Base-by-base conservation (phyloP, 345 rosid genomes). In the Salix exigua region DNA sequence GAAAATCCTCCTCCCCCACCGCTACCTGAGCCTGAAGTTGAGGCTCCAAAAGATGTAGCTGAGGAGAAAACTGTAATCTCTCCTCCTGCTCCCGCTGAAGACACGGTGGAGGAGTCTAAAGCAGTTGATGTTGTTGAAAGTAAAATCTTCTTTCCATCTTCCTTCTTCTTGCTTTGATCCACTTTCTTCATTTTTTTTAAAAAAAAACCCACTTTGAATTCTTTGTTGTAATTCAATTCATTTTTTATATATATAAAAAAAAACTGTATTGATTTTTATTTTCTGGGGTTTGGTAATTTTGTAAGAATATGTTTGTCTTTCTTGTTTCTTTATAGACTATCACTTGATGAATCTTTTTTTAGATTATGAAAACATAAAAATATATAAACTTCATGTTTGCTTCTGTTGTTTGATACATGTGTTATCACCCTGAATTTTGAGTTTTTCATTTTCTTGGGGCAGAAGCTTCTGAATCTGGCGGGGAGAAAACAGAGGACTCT, bases 51-150 rank as follows among this genome's bases (percentile, higher is more conserved):
- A 70, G 87, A 85, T 8, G 80, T 78, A 30, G 61, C 80, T 50
- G 87, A 86, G 76, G 88, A 87, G 83, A 88, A 89, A 78, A 13
- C 87, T 16, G 79, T 81, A 8, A 72, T 83, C 75, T 31, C 85
- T 31, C 38, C 85, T 26, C 60, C 68, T 46, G 79, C 83, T 12
- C 79, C 76, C 26, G 37, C 78, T 6, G 82, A 86, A 67, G 86
- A 83, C 69, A 85, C 80, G 72, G 75, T 75, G 16, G 84, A 66
- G 5, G 83, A 82, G 14, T 65, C 88, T 14, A 76, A 83, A 79
- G 85, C 86, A 42, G 31, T 85, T 64, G 84, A 70, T 18, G 42
- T 79, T 5, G 78, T 81, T 44, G 84, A 85, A 77, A 82, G 91
- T 88, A 84, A 76, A 5, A 1, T 16, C 28, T 23, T 51, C 51